Base-by-base conservation (phyloP, 331 rosid genomes). In the Ulmus americana region DNA sequence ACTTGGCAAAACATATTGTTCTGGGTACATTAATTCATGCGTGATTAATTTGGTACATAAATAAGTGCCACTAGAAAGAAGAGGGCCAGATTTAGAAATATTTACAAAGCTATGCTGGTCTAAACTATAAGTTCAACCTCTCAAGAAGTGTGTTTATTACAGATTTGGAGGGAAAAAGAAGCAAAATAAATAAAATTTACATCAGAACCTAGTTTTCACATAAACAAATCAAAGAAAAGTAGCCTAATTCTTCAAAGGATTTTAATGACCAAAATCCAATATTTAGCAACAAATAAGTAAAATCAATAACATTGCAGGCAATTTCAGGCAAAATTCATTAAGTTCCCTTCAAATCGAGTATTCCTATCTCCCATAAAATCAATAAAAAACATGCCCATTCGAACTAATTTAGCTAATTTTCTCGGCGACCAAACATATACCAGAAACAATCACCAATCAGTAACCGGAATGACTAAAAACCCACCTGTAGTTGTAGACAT, bases 401-500 rank as follows among this genome's bases (percentile, higher is more conserved):
- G 22, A 57, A 3, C 16, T n/a, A 18, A 12, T 18, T 10, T 20
- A 28, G 13, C 45, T 53, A 69, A 52, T 28, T 58, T 41, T n/a
- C 39, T 69, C 9, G 5, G 40, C 8, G 68, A 73, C 11, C 35
- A 78, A 72, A 49, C 46, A 15, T 39, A 6, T 5, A 59, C 70
- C 48, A 48, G 55, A 64, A 12, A 71, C 47, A 72, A 18, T 5
- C 14, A 18, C 22, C 18, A 63, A 45, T 51, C 16, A 49, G n/a
- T 20, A 59, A 67, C 55, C 3, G 44, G 50, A 57, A 35, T 14
- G 56, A 42, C 56, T 5, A 22, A 43, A 12, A 47, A 59, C 66
- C 6, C 70, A 89, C 98, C 95, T 79, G 88, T 39, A 14, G 50
- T 69, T 5, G 88, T 51, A 50, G 95, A 80, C 90, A 77, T 72